These are phyloP conservation scores for Lachnellula hyalina DNA, from an alignment of 2,329 filamentous ascomycete species.

Conservation along the genomic window DNA sequence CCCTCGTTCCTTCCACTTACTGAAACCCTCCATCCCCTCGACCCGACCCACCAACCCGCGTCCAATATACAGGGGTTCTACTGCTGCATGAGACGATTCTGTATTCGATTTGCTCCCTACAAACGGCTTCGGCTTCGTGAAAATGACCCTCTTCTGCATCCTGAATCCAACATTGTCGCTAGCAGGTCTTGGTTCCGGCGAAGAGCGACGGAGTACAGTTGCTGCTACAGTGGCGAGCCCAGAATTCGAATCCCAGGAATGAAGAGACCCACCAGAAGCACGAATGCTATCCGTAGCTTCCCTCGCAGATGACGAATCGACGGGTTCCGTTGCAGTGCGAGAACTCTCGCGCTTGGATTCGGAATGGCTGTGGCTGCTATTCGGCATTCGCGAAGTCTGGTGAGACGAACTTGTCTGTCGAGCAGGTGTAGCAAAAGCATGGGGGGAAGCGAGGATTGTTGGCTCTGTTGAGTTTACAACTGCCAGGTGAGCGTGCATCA, in stretches of 20 bases:
- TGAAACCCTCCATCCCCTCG: background rate
- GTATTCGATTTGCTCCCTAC: conserved; percentile 4
- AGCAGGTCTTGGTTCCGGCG: background rate
- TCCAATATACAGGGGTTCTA: conserved; percentile 13
- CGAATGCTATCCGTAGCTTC: background rate
- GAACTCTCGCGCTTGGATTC: background rate
- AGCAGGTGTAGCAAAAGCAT: background rate
- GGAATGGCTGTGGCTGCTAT: background rate
- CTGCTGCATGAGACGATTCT: background rate
- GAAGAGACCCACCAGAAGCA: background rate
- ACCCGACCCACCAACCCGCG: background rate
- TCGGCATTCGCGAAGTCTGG: background rate
- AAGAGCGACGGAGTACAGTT: background rate
- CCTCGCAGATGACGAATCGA: background rate
- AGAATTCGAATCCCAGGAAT: background rate
- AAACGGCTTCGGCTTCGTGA: conserved; percentile 17
- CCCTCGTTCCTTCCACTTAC: background rate
- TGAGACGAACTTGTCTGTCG: background rate
- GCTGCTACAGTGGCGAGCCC: background rate
- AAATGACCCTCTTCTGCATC: conserved; percentile 9
- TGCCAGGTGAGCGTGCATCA: background rate
- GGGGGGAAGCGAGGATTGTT: background rate
- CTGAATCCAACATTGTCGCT: background rate
- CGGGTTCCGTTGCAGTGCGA: background rate
- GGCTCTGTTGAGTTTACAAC: background rate